phyloP scores from a whole-genome alignment of 805 yeast species.

The Kuraishia piskuri region DNA sequence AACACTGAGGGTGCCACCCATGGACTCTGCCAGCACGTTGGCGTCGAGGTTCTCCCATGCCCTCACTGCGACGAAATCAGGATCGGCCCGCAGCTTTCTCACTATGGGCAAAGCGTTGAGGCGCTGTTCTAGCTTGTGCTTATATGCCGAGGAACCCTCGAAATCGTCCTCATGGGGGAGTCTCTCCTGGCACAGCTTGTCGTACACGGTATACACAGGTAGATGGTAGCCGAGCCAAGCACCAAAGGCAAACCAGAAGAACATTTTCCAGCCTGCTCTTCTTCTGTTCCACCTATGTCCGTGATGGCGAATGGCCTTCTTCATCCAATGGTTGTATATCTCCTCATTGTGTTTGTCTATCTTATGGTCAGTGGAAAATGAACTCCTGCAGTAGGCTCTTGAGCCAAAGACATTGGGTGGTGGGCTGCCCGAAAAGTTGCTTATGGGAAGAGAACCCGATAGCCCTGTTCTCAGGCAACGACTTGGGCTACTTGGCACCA shows the following conservation, averaged over 20 bases:
- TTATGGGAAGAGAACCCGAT: too few species aligned
- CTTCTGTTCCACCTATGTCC: background rate
- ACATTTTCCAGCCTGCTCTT: background rate
- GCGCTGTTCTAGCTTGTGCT: conserved; percentile 32
- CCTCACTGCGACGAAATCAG: conserved; percentile 27
- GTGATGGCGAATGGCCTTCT: too few species aligned
- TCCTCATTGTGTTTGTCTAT: too few species aligned
- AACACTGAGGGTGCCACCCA: conserved; percentile 45
- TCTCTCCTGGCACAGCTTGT: conserved; percentile 7
- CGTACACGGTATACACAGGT: conserved; percentile 19
- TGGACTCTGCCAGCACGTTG: conserved; percentile 23
- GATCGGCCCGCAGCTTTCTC: conserved; percentile 31
- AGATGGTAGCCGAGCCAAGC: conserved; percentile 15
- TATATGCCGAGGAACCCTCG: conserved; percentile 8
- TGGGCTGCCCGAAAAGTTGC: too few species aligned
- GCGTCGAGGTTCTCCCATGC: conserved; percentile 39
- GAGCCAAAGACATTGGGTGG: too few species aligned
- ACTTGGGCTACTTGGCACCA: too few species aligned
- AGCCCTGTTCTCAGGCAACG: too few species aligned
- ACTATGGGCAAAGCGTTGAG: conserved; percentile 43
- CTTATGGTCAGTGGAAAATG: too few species aligned
- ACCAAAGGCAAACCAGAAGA: conserved; percentile 16
- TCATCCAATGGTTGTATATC: too few species aligned
- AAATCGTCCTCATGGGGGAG: conserved; percentile 11
- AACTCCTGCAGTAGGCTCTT: too few species aligned